Evolutionary conservation across 2,329 filamentous ascomycete genomes (phyloP).

Genomic region (Lachnellula arida): DNA sequence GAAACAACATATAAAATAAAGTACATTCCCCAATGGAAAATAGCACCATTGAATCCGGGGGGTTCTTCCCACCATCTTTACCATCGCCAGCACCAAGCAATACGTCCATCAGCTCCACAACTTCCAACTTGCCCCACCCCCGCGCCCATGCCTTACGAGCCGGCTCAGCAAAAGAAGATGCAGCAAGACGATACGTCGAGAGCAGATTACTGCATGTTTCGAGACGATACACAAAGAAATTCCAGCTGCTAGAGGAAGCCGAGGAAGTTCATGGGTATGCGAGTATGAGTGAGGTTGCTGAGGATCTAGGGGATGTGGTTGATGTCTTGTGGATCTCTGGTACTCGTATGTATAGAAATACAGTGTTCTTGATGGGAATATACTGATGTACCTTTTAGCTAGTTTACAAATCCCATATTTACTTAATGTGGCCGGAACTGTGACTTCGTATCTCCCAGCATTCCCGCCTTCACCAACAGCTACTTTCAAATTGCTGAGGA

Average conservation of each 20-base stretch:
- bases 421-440: constrained; percentile 68
- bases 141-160: constrained; percentile 47
- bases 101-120: constrained; percentile 36
- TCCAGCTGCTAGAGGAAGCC: constrained; percentile 42
- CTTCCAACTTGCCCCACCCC: constrained; percentile 49
- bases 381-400: constrained; percentile 43
- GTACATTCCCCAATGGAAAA: constrained; percentile 7
- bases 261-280: constrained; percentile 61
- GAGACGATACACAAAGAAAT: constrained; percentile 58
- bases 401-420: constrained; percentile 79
- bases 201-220: constrained; percentile 48
- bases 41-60: constrained; percentile 34
- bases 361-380: not conserved
- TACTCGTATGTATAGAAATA: constrained; percentile 59
- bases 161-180: constrained; percentile 56
- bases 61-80: constrained; percentile 45
- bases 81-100: constrained; percentile 53
- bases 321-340: constrained; percentile 83
- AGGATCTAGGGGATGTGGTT: constrained; percentile 68
- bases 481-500: constrained; percentile 67
- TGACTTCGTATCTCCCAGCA: constrained; percentile 65
- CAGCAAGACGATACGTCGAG: constrained; percentile 54
- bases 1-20: not conserved
- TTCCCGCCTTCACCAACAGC: constrained; percentile 65
- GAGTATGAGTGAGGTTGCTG: constrained; percentile 52